Percentiles rank a stretch among this genome's conserved stretches.
Evolutionary conservation across 352 stramenopile genomes (phyloP).

Genomic region (Pythium rishiriense): DNA sequence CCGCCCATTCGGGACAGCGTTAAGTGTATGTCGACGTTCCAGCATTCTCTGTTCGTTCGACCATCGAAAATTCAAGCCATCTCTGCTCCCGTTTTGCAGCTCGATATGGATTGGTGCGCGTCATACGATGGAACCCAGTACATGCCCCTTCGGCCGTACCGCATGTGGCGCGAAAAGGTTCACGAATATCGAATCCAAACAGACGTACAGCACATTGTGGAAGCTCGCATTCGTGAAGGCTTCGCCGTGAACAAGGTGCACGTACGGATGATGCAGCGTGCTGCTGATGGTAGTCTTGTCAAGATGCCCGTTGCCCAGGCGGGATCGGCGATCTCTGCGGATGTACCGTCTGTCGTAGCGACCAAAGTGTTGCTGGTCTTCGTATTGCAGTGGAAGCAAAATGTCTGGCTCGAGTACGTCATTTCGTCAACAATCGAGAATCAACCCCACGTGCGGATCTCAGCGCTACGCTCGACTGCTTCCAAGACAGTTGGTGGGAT

Average conservation of each 20-base stretch:
- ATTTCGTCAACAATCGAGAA: constrained; percentile 67
- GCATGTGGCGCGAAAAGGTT: constrained; percentile 87
- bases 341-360: constrained; percentile 12
- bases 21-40: constrained; percentile 56
- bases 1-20: constrained; percentile 8
- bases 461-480: neutral
- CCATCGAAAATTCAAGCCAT: constrained; percentile 71
- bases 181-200: constrained; percentile 87
- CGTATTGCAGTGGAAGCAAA: constrained; percentile 86
- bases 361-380: constrained; percentile 83
- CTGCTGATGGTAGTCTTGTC: constrained; percentile 20
- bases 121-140: constrained; percentile 68
- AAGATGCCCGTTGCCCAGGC: constrained; percentile 12
- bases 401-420: constrained; percentile 90
- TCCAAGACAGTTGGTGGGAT: neutral
- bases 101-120: constrained; percentile 68
- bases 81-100: constrained; percentile 59
- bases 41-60: constrained; percentile 62
- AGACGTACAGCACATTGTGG: constrained; percentile 78
- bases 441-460: constrained; percentile 2
- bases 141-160: constrained; percentile 71
- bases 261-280: constrained; percentile 34
- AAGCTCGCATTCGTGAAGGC: constrained; percentile 78
- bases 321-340: neutral
- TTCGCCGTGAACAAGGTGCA: constrained; percentile 85